These are phyloP conservation scores for Hypoxylon cercidicola DNA, from an alignment of 495 filamentous ascomycete species.

Conservation along the genomic window DNA sequence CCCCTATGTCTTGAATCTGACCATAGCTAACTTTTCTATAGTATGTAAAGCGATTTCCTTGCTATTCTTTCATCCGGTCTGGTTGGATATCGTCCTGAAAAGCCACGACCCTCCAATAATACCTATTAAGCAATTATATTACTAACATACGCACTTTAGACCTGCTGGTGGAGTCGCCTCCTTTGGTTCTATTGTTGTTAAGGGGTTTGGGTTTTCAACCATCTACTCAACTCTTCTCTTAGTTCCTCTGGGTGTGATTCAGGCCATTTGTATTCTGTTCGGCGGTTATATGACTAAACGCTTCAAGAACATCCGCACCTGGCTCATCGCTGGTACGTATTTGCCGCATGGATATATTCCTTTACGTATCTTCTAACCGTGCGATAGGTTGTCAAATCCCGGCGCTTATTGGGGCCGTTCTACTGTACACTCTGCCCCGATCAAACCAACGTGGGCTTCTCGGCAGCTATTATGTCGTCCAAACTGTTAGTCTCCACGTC, in stretches of 20 bases:
- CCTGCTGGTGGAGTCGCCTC: slow-evolving; percentile 59
- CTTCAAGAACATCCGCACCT: slow-evolving; percentile 36
- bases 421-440: slow-evolving; percentile 35
- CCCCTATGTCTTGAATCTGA: too few relatives aligned
- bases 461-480: slow-evolving; percentile 34
- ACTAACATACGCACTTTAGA: too few relatives aligned
- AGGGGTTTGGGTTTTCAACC: slow-evolving; percentile 56
- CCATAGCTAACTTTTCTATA: too few relatives aligned
- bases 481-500: too few relatives aligned
- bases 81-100: too few relatives aligned
- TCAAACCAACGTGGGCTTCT: slow-evolving; percentile 28
- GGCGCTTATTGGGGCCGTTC: slow-evolving; percentile 30
- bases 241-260: slow-evolving; percentile 56
- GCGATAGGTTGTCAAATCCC: slow-evolving; percentile 33
- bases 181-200: slow-evolving; percentile 58
- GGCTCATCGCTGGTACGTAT: slow-evolving; percentile 31
- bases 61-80: too few relatives aligned
- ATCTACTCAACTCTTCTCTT: slow-evolving; percentile 55
- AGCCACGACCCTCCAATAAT: too few relatives aligned
- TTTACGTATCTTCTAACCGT: background rate
- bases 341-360: background rate
- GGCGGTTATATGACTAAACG: slow-evolving; percentile 54
- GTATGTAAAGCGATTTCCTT: too few relatives aligned
- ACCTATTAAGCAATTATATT: too few relatives aligned
- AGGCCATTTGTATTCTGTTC: slow-evolving; percentile 48